phyloP scores from a whole-genome alignment of 75 land plant species.

The Larix kaempferi region DNA sequence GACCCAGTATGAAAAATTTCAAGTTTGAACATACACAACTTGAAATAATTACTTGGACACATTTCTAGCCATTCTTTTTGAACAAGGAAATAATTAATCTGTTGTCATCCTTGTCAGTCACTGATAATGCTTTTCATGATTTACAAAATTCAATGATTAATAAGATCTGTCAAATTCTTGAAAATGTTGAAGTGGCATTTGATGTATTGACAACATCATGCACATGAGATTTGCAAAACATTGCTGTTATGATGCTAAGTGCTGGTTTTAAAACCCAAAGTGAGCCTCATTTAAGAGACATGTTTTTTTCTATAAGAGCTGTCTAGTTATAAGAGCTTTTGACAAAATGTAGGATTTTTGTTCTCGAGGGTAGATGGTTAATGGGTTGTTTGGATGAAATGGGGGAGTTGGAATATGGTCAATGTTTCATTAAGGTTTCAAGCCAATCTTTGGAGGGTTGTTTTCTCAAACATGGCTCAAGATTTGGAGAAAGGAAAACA shows the following conservation, averaged over 20 bases:
- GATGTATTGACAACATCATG: conserved; percentile 62
- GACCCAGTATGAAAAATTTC: conserved; percentile 84
- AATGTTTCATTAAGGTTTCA: conserved; percentile 79
- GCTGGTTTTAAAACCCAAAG: conserved; percentile 66
- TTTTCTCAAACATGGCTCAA: conserved; percentile 44
- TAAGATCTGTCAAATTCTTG: conserved; percentile 56
- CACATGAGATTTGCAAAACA: conserved; percentile 53
- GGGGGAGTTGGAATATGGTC: conserved; percentile 66
- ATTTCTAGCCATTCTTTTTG: conserved; percentile 76
- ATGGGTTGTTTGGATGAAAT: conserved; percentile 90
- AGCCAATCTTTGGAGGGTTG: conserved; percentile 41
- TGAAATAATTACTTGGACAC: conserved; percentile 76
- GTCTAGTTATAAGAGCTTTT: conserved; percentile 63
- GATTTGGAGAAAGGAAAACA: conserved; percentile 20
- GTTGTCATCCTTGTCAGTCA: conserved; percentile 61
- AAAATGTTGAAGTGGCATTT: conserved; percentile 52
- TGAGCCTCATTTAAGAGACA: conserved; percentile 70
- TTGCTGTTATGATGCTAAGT: conserved; percentile 67
- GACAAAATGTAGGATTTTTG: conserved; percentile 72
- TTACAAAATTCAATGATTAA: conserved; percentile 73
- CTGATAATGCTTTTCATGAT: conserved; percentile 41
- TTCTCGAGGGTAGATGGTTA: conserved; percentile 72
- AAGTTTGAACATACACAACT: conserved; percentile 48
- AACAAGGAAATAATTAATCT: conserved; percentile 79
- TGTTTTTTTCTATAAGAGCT: conserved; percentile 68